Evolutionary conservation across 495 filamentous ascomycete species (phyloP).

Genomic region (Ramalina intermedia): DNA sequence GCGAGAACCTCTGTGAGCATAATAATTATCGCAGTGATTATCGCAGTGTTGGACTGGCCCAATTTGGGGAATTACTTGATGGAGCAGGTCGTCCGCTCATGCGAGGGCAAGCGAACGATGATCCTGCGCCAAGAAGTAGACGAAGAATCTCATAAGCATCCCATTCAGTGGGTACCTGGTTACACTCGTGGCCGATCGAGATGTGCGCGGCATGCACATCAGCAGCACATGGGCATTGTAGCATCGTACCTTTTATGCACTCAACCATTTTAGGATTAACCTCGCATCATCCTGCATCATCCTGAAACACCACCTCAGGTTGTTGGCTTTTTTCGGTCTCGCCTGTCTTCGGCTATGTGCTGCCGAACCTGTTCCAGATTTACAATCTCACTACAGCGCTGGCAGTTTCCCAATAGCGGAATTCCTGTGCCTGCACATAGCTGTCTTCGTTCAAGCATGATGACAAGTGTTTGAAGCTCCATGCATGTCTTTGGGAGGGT

Average conservation of each 20-base stretch:
- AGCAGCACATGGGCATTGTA: background rate
- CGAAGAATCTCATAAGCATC: background rate
- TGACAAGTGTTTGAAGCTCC: too few relatives aligned
- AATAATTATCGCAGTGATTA: too few relatives aligned
- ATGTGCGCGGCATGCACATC: background rate
- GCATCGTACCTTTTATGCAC: background rate
- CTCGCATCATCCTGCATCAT: background rate
- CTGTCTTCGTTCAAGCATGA: background rate
- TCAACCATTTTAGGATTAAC: background rate
- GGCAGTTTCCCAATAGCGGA: background rate
- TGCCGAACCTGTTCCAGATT: background rate
- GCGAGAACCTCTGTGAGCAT: too few relatives aligned
- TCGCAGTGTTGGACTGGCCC: too few relatives aligned
- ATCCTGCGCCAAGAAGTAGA: too few relatives aligned
- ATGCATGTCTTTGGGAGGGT: too few relatives aligned
- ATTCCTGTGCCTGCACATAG: background rate
- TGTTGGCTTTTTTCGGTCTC: background rate
- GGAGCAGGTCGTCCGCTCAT: too few relatives aligned
- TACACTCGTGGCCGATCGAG: constrained; percentile 1
- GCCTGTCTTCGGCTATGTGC: background rate
- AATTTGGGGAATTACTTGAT: too few relatives aligned
- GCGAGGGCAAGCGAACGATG: too few relatives aligned
- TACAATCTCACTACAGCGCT: background rate
- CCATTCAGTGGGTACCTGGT: background rate
- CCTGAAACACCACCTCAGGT: constrained; percentile 3